A percentile compares a stretch with the other conserved stretches of the same genome.
Conservation (phyloP, 2,329 filamentous ascomycete species). For the Pseudopithomyces maydicus region DNA sequence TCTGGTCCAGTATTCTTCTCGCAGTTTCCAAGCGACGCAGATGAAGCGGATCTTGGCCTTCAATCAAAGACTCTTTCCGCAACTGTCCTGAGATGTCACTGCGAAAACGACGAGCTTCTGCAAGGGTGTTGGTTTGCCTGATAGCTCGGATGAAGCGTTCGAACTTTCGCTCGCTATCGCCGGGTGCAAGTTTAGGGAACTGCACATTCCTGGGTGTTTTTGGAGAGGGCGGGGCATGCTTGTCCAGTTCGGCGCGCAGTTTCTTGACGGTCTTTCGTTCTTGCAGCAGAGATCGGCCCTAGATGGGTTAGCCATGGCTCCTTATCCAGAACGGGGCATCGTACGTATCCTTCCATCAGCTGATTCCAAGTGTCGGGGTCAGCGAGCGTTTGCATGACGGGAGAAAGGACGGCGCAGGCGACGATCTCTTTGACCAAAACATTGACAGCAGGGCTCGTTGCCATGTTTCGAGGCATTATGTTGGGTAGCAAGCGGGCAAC, state of each 20-base stretch:
- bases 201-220: slow-evolving; percentile 67
- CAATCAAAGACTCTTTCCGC: slow-evolving; percentile 78
- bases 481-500: slow-evolving; percentile 73
- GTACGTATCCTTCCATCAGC: slow-evolving; percentile 81
- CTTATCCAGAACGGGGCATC: slow-evolving; percentile 15
- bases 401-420: slow-evolving; percentile 87
- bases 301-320: slow-evolving; percentile 17
- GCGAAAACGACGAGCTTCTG: slow-evolving; percentile 88
- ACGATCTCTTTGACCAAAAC: slow-evolving; percentile 87
- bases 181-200: slow-evolving; percentile 78
- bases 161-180: slow-evolving; percentile 89
- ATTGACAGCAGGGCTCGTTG: slow-evolving; percentile 79
- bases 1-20: slow-evolving; percentile 87
- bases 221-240: slow-evolving; percentile 85
- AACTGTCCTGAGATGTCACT: slow-evolving; percentile 92
- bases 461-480: slow-evolving; percentile 73
- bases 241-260: slow-evolving; percentile 86
- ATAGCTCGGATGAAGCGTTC: slow-evolving; percentile 93
- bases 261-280: slow-evolving; percentile 94
- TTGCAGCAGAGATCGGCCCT: slow-evolving; percentile 83
- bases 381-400: slow-evolving; percentile 77
- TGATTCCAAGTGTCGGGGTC: slow-evolving; percentile 99
- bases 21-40: slow-evolving; percentile 89
- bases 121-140: slow-evolving; percentile 85
- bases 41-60: slow-evolving; percentile 84